Evolutionary conservation across 352 stramenopile genomes (phyloP).

Genomic region (Plasmopara halstedii): DNA sequence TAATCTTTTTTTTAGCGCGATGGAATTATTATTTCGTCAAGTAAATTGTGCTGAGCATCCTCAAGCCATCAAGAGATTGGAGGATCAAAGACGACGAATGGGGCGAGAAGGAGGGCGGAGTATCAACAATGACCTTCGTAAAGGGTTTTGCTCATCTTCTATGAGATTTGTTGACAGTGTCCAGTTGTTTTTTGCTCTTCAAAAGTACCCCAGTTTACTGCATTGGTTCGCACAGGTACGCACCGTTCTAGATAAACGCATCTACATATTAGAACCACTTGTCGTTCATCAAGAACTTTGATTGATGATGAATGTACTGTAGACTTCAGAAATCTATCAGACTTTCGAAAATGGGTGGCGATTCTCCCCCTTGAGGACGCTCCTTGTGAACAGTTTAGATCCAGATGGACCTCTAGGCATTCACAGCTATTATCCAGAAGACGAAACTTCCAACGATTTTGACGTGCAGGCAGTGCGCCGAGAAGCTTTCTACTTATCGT

Average conservation of each 20-base stretch:
- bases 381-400: constrained; percentile 74
- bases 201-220: constrained; percentile 76
- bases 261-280: no score
- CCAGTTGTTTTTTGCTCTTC: constrained; percentile 70
- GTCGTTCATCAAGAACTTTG: no score
- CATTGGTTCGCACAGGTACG: constrained; percentile 78
- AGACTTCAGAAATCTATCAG: constrained; percentile 78
- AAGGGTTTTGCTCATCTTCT: constrained; percentile 34
- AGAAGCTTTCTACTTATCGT: constrained; percentile 74
- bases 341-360: constrained; percentile 58
- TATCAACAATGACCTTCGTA: constrained; percentile 19
- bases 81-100: constrained; percentile 2
- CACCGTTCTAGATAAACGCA: neutral
- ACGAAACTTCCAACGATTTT: constrained; percentile 10
- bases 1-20: constrained; percentile 65
- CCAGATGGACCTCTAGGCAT: constrained; percentile 71
- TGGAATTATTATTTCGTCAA: constrained; percentile 75
- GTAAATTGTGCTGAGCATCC: constrained; percentile 53
- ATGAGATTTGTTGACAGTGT: constrained; percentile 62
- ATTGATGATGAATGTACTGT: neutral
- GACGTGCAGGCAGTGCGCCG: constrained; percentile 49
- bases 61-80: constrained; percentile 34
- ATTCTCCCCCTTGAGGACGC: constrained; percentile 49
- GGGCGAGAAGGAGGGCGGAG: constrained; percentile 7
- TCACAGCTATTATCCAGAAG: constrained; percentile 73